Conservation (phyloP, 164 flowering plant species). For the Piper longum region DNA sequence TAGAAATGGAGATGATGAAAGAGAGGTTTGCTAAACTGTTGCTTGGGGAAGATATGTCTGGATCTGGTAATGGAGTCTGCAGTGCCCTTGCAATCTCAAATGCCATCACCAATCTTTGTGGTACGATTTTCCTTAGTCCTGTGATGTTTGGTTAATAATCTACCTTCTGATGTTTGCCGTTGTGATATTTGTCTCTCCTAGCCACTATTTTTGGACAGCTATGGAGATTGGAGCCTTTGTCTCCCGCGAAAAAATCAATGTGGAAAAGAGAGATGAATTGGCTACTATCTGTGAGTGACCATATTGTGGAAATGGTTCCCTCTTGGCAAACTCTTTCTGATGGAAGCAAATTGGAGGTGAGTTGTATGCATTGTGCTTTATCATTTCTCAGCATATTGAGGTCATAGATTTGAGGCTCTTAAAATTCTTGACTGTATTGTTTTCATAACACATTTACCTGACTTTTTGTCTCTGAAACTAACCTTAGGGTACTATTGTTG, state of each 20-base stretch:
- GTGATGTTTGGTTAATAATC: neutral
- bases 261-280: constrained; percentile 95
- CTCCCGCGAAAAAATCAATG: constrained; percentile 66
- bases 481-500: neutral
- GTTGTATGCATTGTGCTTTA: too few relatives aligned
- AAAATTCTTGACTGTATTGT: neutral
- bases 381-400: neutral
- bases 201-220: constrained; percentile 86
- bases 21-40: constrained; percentile 76
- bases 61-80: constrained; percentile 85
- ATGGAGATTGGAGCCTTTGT: constrained; percentile 86
- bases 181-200: constrained; percentile 12
- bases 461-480: too few relatives aligned
- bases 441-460: too few relatives aligned
- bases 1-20: constrained; percentile 81
- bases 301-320: constrained; percentile 76
- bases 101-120: constrained; percentile 81
- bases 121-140: constrained; percentile 18
- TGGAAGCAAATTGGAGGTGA: constrained; percentile 85
- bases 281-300: constrained; percentile 76
- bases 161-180: neutral
- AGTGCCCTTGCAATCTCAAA: constrained; percentile 79
- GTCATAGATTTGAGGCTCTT: neutral
- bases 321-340: constrained; percentile 84
- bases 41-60: constrained; percentile 97